Base-by-base conservation (phyloP, 345 rosid genomes). In the Dipteronia dyeriana region DNA sequence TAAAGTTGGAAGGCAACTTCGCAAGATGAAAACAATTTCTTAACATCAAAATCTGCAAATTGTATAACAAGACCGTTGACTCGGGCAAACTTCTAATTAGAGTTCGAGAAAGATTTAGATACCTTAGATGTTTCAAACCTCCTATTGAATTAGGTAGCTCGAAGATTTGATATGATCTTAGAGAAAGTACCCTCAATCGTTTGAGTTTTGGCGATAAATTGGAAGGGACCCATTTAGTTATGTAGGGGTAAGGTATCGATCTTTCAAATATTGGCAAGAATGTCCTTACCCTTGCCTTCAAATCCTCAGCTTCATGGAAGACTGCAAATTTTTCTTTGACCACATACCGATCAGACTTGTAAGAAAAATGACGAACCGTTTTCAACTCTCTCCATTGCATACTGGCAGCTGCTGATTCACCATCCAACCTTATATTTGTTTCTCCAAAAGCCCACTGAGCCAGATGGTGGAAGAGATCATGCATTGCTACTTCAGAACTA, bases 381-480 rank as follows among this genome's bases (percentile, higher is more conserved):
- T 65, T 7, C 43, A 20, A 4, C 22, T 13, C 29, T 14, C n/a
- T 17, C 53, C 0, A 13, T 14, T 23, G 10, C 16, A 3, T 16
- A 10, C 3, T 26, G 25, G 17, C 17, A 13, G 22, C 25, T 0
- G 22, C 25, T 0, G 0, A 25, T 25, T 11, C 76, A 23, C 29
- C 57, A 9, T 70, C 74, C 23, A 70, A 53, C 16, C 65, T 51
- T 13, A 38, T 13, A 29, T 12, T 10, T 10, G 1, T 16, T 1
- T 19, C 38, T 2, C 16, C 11, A 2, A 71, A 62, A 19, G 43
- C 41, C 19, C 14, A 25, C 0, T 7, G n/a, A 26, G 78, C 73
- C 23, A 72, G 34, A 39, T 76, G 73, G 9, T 83, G 63, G 22
- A 82, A 3, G 2, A 78, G 59, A 25, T 78, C 76, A 69, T 76